phyloP scores from a whole-genome alignment of 2,329 filamentous ascomycete genomes.

The Colletotrichum truncatum region DNA sequence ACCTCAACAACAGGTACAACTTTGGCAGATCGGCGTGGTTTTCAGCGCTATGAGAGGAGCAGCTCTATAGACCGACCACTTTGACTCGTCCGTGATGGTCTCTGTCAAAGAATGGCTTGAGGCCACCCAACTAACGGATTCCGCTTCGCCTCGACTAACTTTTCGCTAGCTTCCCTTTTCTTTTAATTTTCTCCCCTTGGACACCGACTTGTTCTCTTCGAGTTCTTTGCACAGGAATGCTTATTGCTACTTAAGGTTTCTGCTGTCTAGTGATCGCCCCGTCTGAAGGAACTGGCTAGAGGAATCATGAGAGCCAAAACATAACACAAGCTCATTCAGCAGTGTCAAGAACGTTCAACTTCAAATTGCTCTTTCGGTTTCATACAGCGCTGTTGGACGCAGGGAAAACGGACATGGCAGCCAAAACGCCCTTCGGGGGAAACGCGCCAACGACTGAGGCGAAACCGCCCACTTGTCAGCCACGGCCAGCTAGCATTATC shows the following conservation, averaged over 20 bases:
- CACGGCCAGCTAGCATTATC: slow-evolving; percentile 4
- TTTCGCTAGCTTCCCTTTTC: slow-evolving; percentile 1
- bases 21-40: too few relatives aligned
- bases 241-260: not conserved
- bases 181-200: too few relatives aligned
- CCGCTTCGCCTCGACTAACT: slow-evolving; percentile 20
- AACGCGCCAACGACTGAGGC: not conserved
- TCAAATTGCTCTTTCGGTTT: not conserved
- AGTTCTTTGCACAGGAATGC: slow-evolving; percentile 16
- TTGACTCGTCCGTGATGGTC: slow-evolving; percentile 7
- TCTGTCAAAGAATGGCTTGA: slow-evolving; percentile 17
- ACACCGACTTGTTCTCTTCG: not conserved
- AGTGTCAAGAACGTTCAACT: not conserved
- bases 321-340: not conserved
- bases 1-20: too few relatives aligned
- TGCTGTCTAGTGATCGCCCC: not conserved
- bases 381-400: not conserved
- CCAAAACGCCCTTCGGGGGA: slow-evolving; percentile 6
- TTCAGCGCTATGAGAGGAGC: too few relatives aligned
- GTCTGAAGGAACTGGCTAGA: not conserved
- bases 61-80: not conserved
- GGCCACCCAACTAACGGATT: slow-evolving; percentile 14
- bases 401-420: not conserved
- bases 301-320: not conserved
- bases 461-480: slow-evolving; percentile 15